Evolutionary conservation across 441 rosid genomes (phyloP).

Genomic region (Euphorbia schlechtendalii): DNA sequence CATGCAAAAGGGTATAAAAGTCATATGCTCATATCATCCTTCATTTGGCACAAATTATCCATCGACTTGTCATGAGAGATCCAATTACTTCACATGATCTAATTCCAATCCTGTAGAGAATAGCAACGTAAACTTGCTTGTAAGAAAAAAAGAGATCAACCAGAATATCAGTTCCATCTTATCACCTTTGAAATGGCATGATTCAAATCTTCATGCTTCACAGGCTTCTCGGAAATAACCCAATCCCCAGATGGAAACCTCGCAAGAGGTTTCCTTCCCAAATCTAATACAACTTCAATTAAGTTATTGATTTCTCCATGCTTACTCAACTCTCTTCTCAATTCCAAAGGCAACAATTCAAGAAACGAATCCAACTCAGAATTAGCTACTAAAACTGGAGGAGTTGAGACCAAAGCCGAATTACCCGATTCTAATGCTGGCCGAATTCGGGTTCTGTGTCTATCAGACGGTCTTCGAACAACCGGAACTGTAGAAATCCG

Average conservation of each 20-base stretch:
- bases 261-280: slow-evolving; percentile 84
- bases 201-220: slow-evolving; percentile 57
- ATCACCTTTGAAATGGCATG: slow-evolving; percentile 74
- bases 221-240: slow-evolving; percentile 60
- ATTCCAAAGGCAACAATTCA: slow-evolving; percentile 57
- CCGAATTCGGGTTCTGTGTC: slow-evolving; percentile 37
- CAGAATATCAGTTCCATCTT: not conserved
- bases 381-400: slow-evolving; percentile 19
- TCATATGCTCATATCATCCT: slow-evolving; percentile 4
- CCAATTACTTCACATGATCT: not conserved
- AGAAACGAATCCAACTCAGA: slow-evolving; percentile 65
- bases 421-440: slow-evolving; percentile 26
- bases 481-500: slow-evolving; percentile 18
- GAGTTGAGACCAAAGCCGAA: slow-evolving; percentile 21
- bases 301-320: slow-evolving; percentile 54
- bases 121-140: not conserved
- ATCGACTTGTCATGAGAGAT: not conserved
- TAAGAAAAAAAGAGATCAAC: not conserved
- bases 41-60: not conserved
- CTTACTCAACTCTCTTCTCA: slow-evolving; percentile 48
- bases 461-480: slow-evolving; percentile 46
- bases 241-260: slow-evolving; percentile 97
- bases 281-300: slow-evolving; percentile 89
- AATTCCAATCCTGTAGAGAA: not conserved
- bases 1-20: not conserved